Evolutionary conservation across 2,329 filamentous ascomycete species (phyloP).

Genomic region (Zymoseptoria ardabiliae): DNA sequence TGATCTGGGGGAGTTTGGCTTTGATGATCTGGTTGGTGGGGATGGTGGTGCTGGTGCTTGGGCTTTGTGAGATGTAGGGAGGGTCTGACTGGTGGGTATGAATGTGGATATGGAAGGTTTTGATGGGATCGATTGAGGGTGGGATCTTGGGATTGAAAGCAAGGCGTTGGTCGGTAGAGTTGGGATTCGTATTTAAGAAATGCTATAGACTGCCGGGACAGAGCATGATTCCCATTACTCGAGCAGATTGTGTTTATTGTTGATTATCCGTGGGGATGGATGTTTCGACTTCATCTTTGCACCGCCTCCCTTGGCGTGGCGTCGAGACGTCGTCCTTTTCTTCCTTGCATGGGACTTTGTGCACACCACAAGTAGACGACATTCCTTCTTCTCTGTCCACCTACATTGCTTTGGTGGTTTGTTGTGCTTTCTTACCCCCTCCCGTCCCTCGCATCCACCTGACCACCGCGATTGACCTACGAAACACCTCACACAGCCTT

Average conservation of each 20-base stretch:
- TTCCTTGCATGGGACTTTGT: not conserved
- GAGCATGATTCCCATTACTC: too few species aligned
- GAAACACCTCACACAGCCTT: not conserved
- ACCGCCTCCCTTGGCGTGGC: not conserved
- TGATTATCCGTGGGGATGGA: not conserved
- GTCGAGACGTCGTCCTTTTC: not conserved
- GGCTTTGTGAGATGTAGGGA: conserved; percentile 1
- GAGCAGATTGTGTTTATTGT: too few species aligned
- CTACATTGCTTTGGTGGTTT: not conserved
- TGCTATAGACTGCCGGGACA: too few species aligned
- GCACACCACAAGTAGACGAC: too few species aligned
- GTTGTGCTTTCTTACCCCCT: not conserved
- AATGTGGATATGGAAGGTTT: too few species aligned
- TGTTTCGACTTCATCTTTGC: conserved; percentile 4
- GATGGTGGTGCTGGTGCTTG: not conserved
- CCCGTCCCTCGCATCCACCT: too few species aligned
- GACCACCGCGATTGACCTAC: not conserved
- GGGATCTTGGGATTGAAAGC: not conserved
- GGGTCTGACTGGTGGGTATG: too few species aligned
- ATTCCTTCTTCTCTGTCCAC: not conserved
- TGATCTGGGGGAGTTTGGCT: conserved; percentile 13
- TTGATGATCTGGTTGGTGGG: not conserved
- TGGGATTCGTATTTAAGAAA: not conserved
- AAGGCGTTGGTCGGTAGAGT: not conserved
- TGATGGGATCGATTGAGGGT: not conserved